Conservation (phyloP, 2,329 filamentous ascomycete genomes). For the Diaporthe sp. region DNA sequence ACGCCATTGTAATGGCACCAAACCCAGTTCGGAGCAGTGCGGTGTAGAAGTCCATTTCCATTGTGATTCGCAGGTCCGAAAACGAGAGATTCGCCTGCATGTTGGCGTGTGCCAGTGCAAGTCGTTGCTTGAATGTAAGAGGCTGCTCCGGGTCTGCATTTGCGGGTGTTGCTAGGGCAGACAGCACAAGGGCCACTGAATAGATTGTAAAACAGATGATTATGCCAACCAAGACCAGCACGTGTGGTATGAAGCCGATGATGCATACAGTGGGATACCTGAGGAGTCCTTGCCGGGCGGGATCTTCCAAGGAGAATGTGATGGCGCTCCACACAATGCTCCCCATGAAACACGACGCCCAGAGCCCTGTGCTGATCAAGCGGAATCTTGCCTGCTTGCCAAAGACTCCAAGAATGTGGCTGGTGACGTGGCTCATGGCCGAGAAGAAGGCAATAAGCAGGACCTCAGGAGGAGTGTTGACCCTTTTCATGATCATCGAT, state of each 20-base stretch:
- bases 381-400: constrained; percentile 82
- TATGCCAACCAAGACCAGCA: constrained; percentile 87
- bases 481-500: constrained; percentile 77
- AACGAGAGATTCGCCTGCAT: constrained; percentile 93
- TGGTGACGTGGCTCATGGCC: constrained; percentile 86
- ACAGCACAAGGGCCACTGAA: constrained; percentile 77
- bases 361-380: constrained; percentile 88
- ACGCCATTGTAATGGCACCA: constrained; percentile 88
- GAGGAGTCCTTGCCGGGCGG: constrained; percentile 73
- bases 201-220: constrained; percentile 82
- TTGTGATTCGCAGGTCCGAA: constrained; percentile 80
- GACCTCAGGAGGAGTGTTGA: constrained; percentile 92
- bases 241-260: constrained; percentile 92
- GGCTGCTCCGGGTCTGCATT: constrained; percentile 47
- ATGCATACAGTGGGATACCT: constrained; percentile 95
- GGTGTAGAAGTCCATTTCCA: constrained; percentile 96
- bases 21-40: constrained; percentile 89
- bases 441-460: constrained; percentile 90
- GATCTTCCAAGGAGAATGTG: constrained; percentile 69
- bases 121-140: constrained; percentile 66
- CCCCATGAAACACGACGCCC: constrained; percentile 90
- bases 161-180: constrained; percentile 73
- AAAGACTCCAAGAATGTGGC: constrained; percentile 83
- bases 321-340: constrained; percentile 83
- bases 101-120: constrained; percentile 81